Base-by-base conservation (phyloP, 176 grass and related monocot species). In the Aegilops longissima region DNA sequence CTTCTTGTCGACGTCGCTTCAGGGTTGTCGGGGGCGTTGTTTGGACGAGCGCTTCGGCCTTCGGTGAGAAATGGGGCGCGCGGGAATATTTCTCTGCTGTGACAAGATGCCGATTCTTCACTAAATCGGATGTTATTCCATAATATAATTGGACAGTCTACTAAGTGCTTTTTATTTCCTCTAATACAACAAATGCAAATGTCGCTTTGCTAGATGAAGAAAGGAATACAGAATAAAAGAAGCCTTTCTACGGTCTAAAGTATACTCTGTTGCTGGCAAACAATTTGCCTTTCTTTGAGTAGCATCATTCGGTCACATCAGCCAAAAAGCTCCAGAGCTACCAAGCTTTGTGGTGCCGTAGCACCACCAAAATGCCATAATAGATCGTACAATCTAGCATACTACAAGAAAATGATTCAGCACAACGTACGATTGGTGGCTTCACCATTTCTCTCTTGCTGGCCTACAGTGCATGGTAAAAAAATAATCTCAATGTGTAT, bases 41-140 rank as follows among this genome's bases (percentile, higher is more conserved):
- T 54, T 54, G 83, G 25, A 54, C 61, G 61, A 25, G 31, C 35
- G 33, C 75, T 87, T 80, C 27, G 62, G 59, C 54, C 75, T 87
- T 80, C 29, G 62, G 59, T 67, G 61, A 51, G 52, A 29, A 54
- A 24, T 63, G 40, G 54, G 21, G n/a, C 58, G 31, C 31, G 31
- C 31, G 21, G 10, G 76, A 85, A 56, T 80, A 76, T 77, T 79
- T 76, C 16, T 73, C 9, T 78, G 8, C 47, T 45, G 52, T 14
- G 39, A 17, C 20, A 27, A 59, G 64, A 47, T 89, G 69, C 52
- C 9, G 16, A 80, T 40, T 72, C 9, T 63, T 63, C 42, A 23
- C 58, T 74, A 39, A 75, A 80, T 44, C 8, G 59, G 13, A n/a
- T 64, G 39, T 4, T 4, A 54, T 29, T 64, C 17, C 74, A 64